Base-by-base conservation (phyloP, 768 basidiomycete species). In the Lentinula sp. region DNA sequence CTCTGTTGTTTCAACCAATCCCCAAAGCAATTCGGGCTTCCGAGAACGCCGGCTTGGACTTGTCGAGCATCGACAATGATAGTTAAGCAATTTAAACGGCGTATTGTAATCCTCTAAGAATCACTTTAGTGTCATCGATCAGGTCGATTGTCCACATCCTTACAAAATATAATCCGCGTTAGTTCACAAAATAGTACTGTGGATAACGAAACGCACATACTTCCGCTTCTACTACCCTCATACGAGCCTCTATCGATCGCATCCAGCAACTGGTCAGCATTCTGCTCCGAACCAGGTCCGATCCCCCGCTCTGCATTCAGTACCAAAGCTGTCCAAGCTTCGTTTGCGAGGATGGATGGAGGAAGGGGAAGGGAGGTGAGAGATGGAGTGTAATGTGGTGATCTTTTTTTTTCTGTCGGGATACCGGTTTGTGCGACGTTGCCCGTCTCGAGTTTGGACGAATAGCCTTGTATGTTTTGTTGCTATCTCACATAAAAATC, bases 61-160 rank as follows among this genome's bases (percentile, higher is more conserved):
- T 85, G 23, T 21, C 21, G 71, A 0, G 88, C 81, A 64, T 95
- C 85, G 46, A 91, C 79, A 67, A 96, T 85, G 59, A 97, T 77
- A 0, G 93, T 88, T 8, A 97, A 74, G 71, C 95, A 23, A 23
- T 23, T 23, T 23, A 96, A 18, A 97, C 91, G 4, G 94, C 94
- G 69, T 93, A 97, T 71, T 97, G 95, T 61, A 88, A 92, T 3
- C 93, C 93, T 4, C 95, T 84, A 18, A 96, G 78, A 78, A 97
- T 95, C 1, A 93, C 95, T 69, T 93, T 93, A 7, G 94, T 97
- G 5, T 94, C 95, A 72, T 96, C 94, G 61, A 97, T 93, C 54
- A 91, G 89, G 70, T 91, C 90, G 55, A 92, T 84, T 1, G 89
- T 90, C 91, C 91, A 93, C 79, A 90, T 87, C 28, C 88, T 89